phyloP scores from a whole-genome alignment of 2,329 filamentous ascomycete species.

The Fusarium humuli region DNA sequence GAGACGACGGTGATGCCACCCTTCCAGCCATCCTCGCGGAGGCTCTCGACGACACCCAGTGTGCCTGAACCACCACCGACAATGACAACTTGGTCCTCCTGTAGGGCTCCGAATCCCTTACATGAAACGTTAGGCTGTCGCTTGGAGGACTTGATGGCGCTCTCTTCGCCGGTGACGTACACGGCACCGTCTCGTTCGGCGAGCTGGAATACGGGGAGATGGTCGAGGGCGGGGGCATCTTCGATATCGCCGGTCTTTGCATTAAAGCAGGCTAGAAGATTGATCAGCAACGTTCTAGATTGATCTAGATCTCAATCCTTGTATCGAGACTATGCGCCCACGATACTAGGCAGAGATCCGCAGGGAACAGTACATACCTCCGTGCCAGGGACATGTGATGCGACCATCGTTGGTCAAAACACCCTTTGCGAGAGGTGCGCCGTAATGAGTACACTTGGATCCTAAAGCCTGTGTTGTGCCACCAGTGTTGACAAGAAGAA shows the following conservation, averaged over 20 bases:
- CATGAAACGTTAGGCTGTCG: conserved; percentile 81
- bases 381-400: conserved; percentile 96
- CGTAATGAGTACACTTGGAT: conserved; percentile 90
- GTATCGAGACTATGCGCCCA: not conserved
- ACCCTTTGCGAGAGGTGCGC: conserved; percentile 88
- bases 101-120: conserved; percentile 59
- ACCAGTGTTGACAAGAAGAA: conserved; percentile 83
- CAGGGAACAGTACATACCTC: conserved; percentile 71
- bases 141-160: conserved; percentile 79
- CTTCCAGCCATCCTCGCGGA: conserved; percentile 83
- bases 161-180: conserved; percentile 85
- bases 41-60: conserved; percentile 82
- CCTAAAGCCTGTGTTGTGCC: conserved; percentile 83
- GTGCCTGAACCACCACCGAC: conserved; percentile 90
- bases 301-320: not conserved
- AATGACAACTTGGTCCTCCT: conserved; percentile 78
- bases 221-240: conserved; percentile 89
- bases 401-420: conserved; percentile 84
- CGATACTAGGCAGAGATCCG: not conserved
- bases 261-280: conserved; percentile 84
- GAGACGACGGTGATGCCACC: conserved; percentile 86
- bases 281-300: conserved; percentile 9
- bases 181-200: conserved; percentile 84
- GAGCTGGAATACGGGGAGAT: conserved; percentile 85
- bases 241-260: conserved; percentile 91